phyloP scores from a whole-genome alignment of 345 rosid genomes.

The Ceriops decandra region DNA sequence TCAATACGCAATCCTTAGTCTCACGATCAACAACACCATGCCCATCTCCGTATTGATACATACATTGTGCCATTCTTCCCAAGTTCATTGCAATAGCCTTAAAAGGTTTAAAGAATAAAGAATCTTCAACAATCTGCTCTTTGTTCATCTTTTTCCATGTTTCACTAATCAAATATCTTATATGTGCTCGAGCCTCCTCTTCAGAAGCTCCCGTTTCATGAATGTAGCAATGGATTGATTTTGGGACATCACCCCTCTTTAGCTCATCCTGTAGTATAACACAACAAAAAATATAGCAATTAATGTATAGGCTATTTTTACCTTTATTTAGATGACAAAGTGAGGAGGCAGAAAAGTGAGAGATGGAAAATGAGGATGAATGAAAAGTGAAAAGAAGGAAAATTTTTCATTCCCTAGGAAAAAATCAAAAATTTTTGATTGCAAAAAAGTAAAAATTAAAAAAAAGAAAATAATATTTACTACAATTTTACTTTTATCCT shows the following conservation, averaged over 20 bases:
- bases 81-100: constrained; percentile 2
- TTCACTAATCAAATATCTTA: constrained; percentile 23
- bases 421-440: too few species aligned
- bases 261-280: constrained; percentile 24
- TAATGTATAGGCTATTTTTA: neutral
- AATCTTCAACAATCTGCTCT: neutral
- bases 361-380: too few species aligned
- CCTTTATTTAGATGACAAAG: too few species aligned
- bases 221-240: constrained; percentile 22
- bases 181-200: constrained; percentile 23
- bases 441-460: too few species aligned
- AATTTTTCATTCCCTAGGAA: neutral
- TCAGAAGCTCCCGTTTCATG: constrained; percentile 23
- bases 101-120: neutral
- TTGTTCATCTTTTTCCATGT: constrained; percentile 28
- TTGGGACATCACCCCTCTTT: constrained; percentile 27
- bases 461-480: too few species aligned
- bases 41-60: constrained; percentile 15
- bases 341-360: too few species aligned
- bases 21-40: constrained; percentile 5
- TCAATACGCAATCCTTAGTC: neutral
- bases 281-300: neutral
- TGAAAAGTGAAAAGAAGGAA: too few species aligned
- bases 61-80: constrained; percentile 5
- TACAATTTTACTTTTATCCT: too few species aligned